These are phyloP conservation scores for Taphrina sp. DNA, from an alignment of 1,139 yeast species.

Conservation along the genomic window DNA sequence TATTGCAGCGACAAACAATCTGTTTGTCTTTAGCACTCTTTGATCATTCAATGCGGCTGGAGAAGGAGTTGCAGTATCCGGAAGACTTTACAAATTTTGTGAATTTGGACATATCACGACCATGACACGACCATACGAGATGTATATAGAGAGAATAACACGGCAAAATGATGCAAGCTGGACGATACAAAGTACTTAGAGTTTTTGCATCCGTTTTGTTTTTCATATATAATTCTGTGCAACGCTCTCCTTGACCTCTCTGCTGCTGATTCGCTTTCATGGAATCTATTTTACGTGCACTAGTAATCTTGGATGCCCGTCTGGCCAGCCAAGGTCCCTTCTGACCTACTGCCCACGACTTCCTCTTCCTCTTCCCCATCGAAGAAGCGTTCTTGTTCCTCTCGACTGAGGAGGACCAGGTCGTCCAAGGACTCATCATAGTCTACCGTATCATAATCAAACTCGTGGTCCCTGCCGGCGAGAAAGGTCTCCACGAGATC, in stretches of 20 bases:
- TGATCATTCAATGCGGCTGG: constrained; percentile 33
- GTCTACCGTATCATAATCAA: constrained; percentile 9
- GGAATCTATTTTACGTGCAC: background rate
- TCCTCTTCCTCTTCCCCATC: constrained; percentile 7
- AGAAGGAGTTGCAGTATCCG: background rate
- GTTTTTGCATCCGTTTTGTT: background rate
- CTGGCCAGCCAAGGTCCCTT: background rate
- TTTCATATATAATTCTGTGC: too few relatives aligned
- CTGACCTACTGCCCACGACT: background rate
- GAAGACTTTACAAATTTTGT: background rate
- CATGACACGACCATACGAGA: constrained; percentile 7
- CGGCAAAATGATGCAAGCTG: too few relatives aligned
- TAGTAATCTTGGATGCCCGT: constrained; percentile 12
- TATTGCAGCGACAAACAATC: constrained; percentile 94
- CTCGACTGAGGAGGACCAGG: background rate
- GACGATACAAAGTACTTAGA: background rate
- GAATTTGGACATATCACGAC: background rate
- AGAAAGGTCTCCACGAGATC: constrained; percentile 1
- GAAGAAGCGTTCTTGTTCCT: constrained; percentile 11
- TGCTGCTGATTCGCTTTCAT: too few relatives aligned
- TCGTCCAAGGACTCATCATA: constrained; percentile 2
- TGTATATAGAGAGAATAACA: background rate
- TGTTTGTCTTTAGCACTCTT: constrained; percentile 48
- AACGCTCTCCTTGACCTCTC: too few relatives aligned
- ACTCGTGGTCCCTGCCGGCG: background rate